Evolutionary conservation across 2,329 filamentous ascomycete species (phyloP), one percentile per base, ranked within the genome.

Genomic region (Epichloe sibirici): DNA sequence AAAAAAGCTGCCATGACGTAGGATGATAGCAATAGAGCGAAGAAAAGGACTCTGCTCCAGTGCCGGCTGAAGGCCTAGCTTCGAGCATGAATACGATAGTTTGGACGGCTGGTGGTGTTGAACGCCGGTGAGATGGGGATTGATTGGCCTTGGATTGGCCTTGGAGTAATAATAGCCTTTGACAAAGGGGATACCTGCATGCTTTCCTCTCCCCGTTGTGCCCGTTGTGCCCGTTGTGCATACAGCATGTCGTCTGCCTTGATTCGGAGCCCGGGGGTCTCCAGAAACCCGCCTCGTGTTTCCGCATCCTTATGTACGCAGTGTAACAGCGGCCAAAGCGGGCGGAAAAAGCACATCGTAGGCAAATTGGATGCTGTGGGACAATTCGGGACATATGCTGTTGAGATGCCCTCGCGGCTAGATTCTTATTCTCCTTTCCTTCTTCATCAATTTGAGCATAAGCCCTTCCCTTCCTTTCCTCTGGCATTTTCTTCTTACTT

Each of bases 301-400:
- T 43, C 21, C 31, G 17, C 48, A 25, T 17, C 44, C 23, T 28
- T 17, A 8, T 21, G 17, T 17, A 42, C 23, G 48, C 40, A n/a
- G 51, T 50, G 51, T 44, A 50, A 53, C 47, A 28, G 43, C 51
- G 51, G 34, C 42, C 48, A 49, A 28, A 52, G 42, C 48, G 37
- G 51, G 37, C 47, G 43, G 37, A 35, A n/a, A 17, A 47, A 15
- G 48, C 40, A 23, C 25, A 46, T 28, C 13, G 23, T 23, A 21
- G 28, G 21, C 39, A 47, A 17, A 15, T 35, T 49, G 9, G 21
- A 45, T 42, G 52, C 28, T 39, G 48, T 53, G 48, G 34, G 47
- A 53, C 44, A 13, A 37, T 38, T 21, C 31, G 43, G 48, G 44
- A 37, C 28, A 48, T 47, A 50, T 50, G 46, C 3, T 31, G 28